Percentiles rank a stretch among this genome's conserved stretches.
Conservation (phyloP, 2,329 filamentous ascomycete genomes). For the Botrytis sinoallii region DNA sequence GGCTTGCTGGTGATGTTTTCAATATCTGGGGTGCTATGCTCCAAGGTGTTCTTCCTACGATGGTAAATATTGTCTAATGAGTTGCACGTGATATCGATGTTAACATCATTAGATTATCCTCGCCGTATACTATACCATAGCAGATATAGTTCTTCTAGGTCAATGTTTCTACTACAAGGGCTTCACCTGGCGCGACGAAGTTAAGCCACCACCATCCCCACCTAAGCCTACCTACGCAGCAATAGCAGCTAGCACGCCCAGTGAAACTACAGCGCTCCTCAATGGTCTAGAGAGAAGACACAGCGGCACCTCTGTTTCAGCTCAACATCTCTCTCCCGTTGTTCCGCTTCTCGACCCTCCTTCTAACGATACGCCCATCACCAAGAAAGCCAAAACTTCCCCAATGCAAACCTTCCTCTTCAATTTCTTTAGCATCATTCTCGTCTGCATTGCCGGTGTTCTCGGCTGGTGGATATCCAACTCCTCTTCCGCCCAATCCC, state of each 20-base stretch:
- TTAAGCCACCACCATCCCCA: constrained; percentile 44
- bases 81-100: background rate
- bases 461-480: constrained; percentile 79
- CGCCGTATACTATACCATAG: constrained; percentile 90
- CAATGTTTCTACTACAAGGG: constrained; percentile 97
- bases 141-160: constrained; percentile 79
- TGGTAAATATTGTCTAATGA: constrained; percentile 51
- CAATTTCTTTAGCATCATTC: constrained; percentile 71
- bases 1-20: constrained; percentile 92
- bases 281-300: constrained; percentile 48
- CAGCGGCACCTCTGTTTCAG: constrained; percentile 56
- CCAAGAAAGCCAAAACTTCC: constrained; percentile 46
- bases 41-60: constrained; percentile 89
- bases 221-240: constrained; percentile 31
- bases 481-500: constrained; percentile 31
- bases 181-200: constrained; percentile 63
- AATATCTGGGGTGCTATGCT: constrained; percentile 91
- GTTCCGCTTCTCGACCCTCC: constrained; percentile 68
- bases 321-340: constrained; percentile 72
- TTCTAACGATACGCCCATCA: constrained; percentile 42
- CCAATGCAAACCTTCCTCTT: constrained; percentile 60
- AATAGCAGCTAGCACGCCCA: constrained; percentile 33
- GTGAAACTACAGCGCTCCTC: constrained; percentile 54
- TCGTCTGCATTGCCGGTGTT: constrained; percentile 81
- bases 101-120: constrained; percentile 62